Conservation (phyloP, 2,329 filamentous ascomycete species). For the Orbilia ellipsospora region DNA sequence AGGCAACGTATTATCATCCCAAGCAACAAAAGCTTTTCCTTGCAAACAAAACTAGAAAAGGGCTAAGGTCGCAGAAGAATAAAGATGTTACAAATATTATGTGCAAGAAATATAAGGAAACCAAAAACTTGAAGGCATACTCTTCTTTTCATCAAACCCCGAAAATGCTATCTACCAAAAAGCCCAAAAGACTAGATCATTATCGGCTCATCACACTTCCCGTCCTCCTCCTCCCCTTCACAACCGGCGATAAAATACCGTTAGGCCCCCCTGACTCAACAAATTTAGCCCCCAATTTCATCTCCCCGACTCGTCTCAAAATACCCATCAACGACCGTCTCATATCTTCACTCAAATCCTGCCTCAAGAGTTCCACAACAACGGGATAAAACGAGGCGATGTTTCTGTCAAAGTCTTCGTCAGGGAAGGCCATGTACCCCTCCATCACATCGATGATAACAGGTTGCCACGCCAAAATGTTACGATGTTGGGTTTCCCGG, state of each 20-base stretch:
- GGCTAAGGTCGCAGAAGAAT: slow-evolving; percentile 10
- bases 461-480: slow-evolving; percentile 95
- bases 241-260: background rate
- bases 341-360: slow-evolving; percentile 83
- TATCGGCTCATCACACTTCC: slow-evolving; percentile 50
- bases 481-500: slow-evolving; percentile 95
- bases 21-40: slow-evolving; percentile 10
- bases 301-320: slow-evolving; percentile 84
- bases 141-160: too few species aligned
- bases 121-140: too few species aligned
- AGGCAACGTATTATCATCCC: background rate
- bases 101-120: slow-evolving; percentile 19
- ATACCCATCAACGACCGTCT: slow-evolving; percentile 80
- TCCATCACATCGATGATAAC: slow-evolving; percentile 97
- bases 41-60: background rate
- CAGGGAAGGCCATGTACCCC: slow-evolving; percentile 86
- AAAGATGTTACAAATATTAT: slow-evolving; percentile 18
- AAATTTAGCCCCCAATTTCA: slow-evolving; percentile 61
- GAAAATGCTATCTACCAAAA: background rate
- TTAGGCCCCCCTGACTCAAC: background rate
- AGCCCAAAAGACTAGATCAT: slow-evolving; percentile 1
- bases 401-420: slow-evolving; percentile 81
- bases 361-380: slow-evolving; percentile 81
- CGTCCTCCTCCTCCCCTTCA: slow-evolving; percentile 28
- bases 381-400: slow-evolving; percentile 87